A percentile compares a stretch with the other conserved stretches of the same genome.
Evolutionary conservation across 164 flowering plant species (phyloP).

Genomic region (Akebia trifoliata): DNA sequence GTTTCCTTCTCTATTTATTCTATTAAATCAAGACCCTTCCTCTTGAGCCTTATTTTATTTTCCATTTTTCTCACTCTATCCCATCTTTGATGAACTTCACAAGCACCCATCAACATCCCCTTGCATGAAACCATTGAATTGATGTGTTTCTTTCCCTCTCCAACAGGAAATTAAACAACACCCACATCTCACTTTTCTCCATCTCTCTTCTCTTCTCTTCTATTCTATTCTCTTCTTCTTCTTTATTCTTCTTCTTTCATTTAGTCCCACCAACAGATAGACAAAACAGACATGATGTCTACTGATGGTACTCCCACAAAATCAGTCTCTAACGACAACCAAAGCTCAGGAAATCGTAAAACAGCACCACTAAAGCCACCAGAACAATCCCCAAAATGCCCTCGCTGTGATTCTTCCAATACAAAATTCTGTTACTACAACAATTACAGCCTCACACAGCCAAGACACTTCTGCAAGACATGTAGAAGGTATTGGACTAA

Average conservation of each 20-base stretch:
- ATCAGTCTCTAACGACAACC: slow-evolving; percentile 1
- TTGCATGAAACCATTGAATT: slow-evolving; percentile 58
- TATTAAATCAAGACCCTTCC: too few species aligned
- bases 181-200: neutral
- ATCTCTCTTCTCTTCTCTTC: slow-evolving; percentile 1
- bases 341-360: slow-evolving; percentile 7
- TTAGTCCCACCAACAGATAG: neutral
- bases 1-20: neutral
- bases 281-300: slow-evolving; percentile 26
- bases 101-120: slow-evolving; percentile 28
- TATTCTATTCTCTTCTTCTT: neutral
- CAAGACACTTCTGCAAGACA: slow-evolving; percentile 80
- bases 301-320: slow-evolving; percentile 22
- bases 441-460: slow-evolving; percentile 79
- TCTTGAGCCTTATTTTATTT: neutral
- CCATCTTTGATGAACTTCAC: slow-evolving; percentile 25
- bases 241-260: neutral
- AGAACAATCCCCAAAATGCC: slow-evolving; percentile 53
- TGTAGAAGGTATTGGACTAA: slow-evolving; percentile 81
- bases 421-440: slow-evolving; percentile 90
- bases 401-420: slow-evolving; percentile 73
- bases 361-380: slow-evolving; percentile 29
- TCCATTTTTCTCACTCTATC: slow-evolving; percentile 1
- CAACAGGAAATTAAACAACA: slow-evolving; percentile 27
- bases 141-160: slow-evolving; percentile 32